Conservation (phyloP, 2,329 filamentous ascomycete species). For the Sporothrix inflata region DNA sequence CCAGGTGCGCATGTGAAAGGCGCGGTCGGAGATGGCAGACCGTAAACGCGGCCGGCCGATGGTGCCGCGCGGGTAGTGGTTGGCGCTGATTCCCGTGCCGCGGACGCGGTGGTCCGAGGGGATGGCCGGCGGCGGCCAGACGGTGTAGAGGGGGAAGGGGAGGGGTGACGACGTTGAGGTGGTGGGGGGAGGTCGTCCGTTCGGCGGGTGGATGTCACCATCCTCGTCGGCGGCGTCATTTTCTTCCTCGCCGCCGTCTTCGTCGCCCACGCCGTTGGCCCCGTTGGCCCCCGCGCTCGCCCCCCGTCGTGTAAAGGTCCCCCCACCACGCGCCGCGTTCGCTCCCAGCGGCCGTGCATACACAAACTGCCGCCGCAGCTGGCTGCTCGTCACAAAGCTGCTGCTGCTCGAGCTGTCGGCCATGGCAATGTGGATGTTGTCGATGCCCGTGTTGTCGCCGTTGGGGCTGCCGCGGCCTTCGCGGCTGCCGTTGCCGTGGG, state of each 20-base stretch:
- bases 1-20: slow-evolving; percentile 75
- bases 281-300: neutral
- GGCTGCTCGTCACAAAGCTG: neutral
- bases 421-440: neutral
- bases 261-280: neutral
- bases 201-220: neutral
- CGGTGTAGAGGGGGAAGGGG: slow-evolving; percentile 51
- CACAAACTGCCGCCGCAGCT: neutral
- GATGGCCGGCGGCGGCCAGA: slow-evolving; percentile 78
- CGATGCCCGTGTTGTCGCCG: neutral
- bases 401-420: neutral
- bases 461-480: neutral
- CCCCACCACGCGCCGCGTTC: neutral
- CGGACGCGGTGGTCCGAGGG: slow-evolving; percentile 62
- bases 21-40: slow-evolving; percentile 66
- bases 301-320: neutral
- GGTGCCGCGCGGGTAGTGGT: slow-evolving; percentile 38
- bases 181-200: neutral
- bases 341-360: neutral
- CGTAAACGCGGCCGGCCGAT: slow-evolving; percentile 49
- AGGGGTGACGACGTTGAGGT: neutral
- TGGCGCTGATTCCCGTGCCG: slow-evolving; percentile 39
- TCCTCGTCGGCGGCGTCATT: neutral
- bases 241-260: too few relatives aligned
- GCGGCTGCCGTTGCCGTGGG: neutral